Conservation (phyloP, 371 early-diverging fungal genomes). For the Syncephalastrum sp. region DNA sequence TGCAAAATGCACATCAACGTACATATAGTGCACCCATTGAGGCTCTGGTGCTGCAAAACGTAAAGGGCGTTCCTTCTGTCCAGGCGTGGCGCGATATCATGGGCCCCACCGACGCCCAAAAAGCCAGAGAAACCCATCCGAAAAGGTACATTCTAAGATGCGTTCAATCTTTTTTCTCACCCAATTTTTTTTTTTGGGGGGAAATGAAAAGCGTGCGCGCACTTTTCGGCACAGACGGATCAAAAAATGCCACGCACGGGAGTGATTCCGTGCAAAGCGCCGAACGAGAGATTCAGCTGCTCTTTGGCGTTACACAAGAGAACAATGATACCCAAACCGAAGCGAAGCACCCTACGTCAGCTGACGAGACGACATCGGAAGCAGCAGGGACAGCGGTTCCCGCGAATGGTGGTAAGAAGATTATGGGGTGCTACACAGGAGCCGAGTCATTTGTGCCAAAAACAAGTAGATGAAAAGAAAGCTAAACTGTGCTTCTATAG, state of each 20-base stretch:
- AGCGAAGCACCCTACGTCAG: background rate
- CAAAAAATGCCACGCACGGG: constrained; percentile 76
- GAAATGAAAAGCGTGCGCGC: constrained; percentile 47
- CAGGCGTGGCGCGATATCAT: constrained; percentile 68
- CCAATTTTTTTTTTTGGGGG: constrained; percentile 6
- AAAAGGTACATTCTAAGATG: constrained; percentile 22
- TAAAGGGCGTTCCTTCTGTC: constrained; percentile 47
- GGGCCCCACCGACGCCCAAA: constrained; percentile 75
- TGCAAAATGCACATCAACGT: constrained; percentile 3
- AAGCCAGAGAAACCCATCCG: constrained; percentile 63
- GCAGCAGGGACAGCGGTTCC: background rate
- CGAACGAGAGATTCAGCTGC: constrained; percentile 62
- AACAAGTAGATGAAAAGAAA: too few species aligned
- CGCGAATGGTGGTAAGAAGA: too few species aligned
- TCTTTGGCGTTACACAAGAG: constrained; percentile 41
- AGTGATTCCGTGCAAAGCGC: constrained; percentile 68
- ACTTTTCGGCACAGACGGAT: constrained; percentile 62
- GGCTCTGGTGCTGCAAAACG: constrained; percentile 69
- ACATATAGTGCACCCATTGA: constrained; percentile 16
- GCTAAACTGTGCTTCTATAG: too few species aligned
- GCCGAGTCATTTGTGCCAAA: too few species aligned
- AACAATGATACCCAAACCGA: background rate
- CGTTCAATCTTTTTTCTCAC: background rate
- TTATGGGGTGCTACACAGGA: too few species aligned
- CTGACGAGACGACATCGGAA: background rate